These are phyloP conservation scores for Phytophthora lateralis DNA, from an alignment of 352 stramenopile species.

Conservation along the genomic window DNA sequence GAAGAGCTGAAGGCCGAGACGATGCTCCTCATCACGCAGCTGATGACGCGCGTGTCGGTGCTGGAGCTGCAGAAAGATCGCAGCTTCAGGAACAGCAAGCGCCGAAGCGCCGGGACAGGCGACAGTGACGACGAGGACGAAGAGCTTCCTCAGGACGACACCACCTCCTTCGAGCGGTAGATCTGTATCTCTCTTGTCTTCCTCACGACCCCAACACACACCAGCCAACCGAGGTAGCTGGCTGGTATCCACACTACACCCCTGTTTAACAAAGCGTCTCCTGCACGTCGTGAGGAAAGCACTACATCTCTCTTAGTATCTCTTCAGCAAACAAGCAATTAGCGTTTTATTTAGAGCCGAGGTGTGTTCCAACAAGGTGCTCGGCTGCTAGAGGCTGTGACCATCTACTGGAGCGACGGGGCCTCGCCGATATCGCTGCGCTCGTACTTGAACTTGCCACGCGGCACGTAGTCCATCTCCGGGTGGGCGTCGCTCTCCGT, in stretches of 20 bases:
- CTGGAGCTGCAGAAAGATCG: conserved; percentile 65
- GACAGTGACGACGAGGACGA: conserved; percentile 40
- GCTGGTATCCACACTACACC: conserved; percentile 3
- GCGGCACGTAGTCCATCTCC: conserved; percentile 39
- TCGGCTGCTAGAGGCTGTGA: conserved; percentile 1
- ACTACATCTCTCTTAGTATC: conserved; percentile 6
- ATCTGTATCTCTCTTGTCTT: not conserved
- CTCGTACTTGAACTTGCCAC: conserved; percentile 62
- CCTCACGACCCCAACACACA: conserved; percentile 1
- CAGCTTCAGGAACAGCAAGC: conserved; percentile 34
- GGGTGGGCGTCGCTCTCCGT: conserved; percentile 39
- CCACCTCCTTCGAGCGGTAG: conserved; percentile 25
- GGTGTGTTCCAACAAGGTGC: not conserved
- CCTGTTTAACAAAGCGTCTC: conserved; percentile 18
- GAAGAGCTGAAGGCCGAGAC: conserved; percentile 86
- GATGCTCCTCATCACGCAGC: conserved; percentile 82
- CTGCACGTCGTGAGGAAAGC: conserved; percentile 6
- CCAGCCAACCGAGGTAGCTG: conserved; percentile 21
- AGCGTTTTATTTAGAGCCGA: conserved; percentile 35
- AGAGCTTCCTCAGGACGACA: conserved; percentile 40
- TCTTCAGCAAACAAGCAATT: conserved; percentile 20
- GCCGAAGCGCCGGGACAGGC: conserved; percentile 30
- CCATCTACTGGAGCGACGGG: conserved; percentile 41
- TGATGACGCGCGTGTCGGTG: conserved; percentile 85
- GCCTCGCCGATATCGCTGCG: conserved; percentile 66